Evolutionary conservation across 1,284 basidiomycete genomes (phyloP).

Genomic region (Ceratobasidium sp.): DNA sequence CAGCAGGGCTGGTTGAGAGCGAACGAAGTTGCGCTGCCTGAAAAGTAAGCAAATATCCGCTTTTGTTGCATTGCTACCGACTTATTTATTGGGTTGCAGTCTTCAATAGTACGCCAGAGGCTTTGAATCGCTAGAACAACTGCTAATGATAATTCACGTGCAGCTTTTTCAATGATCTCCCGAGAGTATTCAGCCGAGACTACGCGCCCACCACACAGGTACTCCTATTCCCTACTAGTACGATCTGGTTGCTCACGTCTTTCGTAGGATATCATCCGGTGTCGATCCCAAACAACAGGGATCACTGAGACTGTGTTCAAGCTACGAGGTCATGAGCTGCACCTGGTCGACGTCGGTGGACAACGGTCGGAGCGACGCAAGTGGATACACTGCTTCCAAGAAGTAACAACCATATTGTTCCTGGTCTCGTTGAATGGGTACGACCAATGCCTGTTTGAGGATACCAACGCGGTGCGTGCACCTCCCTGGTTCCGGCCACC

Average conservation of each 20-base stretch:
- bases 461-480: constrained; percentile 79
- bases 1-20: constrained; percentile 75
- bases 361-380: constrained; percentile 89
- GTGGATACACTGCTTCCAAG: constrained; percentile 87
- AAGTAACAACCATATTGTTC: constrained; percentile 87
- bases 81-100: constrained; percentile 36
- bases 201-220: constrained; percentile 77
- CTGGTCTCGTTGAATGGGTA: constrained; percentile 86
- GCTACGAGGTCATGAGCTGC: constrained; percentile 73
- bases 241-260: background rate
- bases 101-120: constrained; percentile 38
- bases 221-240: constrained; percentile 36
- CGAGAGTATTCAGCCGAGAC: constrained; percentile 74
- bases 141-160: constrained; percentile 1
- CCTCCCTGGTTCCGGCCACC: background rate
- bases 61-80: constrained; percentile 5
- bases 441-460: constrained; percentile 92
- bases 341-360: constrained; percentile 90
- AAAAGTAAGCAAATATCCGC: constrained; percentile 69
- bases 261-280: constrained; percentile 75
- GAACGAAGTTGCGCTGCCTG: constrained; percentile 86
- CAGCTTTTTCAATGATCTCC: constrained; percentile 76
- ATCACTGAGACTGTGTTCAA: constrained; percentile 93
- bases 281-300: constrained; percentile 86
- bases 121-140: background rate